A percentile compares a stretch with the other conserved stretches of the same genome.
Evolutionary conservation across 2,329 filamentous ascomycete genomes (phyloP).

Genomic region (Tricladium varicosporioides): DNA sequence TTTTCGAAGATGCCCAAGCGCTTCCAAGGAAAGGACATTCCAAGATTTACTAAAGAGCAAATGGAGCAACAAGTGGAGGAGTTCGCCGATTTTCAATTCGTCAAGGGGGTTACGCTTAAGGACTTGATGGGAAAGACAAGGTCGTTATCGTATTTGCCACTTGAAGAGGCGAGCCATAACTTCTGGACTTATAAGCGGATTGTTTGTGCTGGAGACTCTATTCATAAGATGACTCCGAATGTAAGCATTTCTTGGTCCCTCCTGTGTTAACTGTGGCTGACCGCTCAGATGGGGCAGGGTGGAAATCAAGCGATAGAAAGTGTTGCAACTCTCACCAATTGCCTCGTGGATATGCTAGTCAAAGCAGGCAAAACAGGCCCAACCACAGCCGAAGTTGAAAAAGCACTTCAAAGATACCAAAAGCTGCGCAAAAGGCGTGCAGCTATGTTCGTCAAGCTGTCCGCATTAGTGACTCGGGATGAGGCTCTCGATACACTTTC

Average conservation of each 20-base stretch:
- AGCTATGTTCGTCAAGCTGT: constrained; percentile 17
- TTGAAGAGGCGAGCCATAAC: constrained; percentile 24
- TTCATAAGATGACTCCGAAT: constrained; percentile 33
- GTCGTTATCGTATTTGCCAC: constrained; percentile 10
- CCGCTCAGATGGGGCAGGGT: constrained; percentile 35
- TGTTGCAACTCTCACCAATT: constrained; percentile 36
- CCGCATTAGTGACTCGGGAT: constrained; percentile 14
- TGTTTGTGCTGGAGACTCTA: constrained; percentile 26
- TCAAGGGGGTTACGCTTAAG: constrained; percentile 14
- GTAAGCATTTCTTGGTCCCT: constrained; percentile 20
- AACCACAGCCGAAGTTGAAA: constrained; percentile 1
- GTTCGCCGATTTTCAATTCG: constrained; percentile 16
- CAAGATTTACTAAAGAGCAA: constrained; percentile 18
- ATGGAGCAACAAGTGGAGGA: constrained; percentile 12
- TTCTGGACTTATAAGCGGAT: constrained; percentile 23
- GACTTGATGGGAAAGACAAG: constrained; percentile 12
- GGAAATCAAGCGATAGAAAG: constrained; percentile 42
- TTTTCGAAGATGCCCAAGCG: constrained; percentile 20
- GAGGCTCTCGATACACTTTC: constrained; percentile 13
- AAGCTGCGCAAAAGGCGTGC: constrained; percentile 9
- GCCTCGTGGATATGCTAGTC: constrained; percentile 18
- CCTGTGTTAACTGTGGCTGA: too few relatives aligned
- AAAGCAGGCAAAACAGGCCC: not conserved
- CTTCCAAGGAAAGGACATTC: constrained; percentile 15
- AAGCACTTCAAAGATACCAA: constrained; percentile 16